Evolutionary conservation across 257 asterid species (phyloP), one percentile per base, ranked within the genome.

Genomic region (Paraleonurus japonicus): DNA sequence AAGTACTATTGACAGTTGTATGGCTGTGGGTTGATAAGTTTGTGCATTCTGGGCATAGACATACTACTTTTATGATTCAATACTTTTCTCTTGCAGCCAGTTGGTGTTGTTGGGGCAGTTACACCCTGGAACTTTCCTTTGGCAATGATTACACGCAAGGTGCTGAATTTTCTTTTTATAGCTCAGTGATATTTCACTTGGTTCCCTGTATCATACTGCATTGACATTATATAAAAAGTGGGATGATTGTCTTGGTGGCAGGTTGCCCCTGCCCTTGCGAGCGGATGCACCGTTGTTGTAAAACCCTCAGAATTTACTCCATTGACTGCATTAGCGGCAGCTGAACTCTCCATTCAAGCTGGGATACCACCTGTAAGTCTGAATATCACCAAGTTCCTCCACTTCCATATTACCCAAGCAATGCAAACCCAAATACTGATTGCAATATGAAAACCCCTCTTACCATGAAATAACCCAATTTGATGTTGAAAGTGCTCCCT

Each of bases 71-170:
- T 65, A 53, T 65, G 61, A 73, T 71, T 22, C 53, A 37, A 20
- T 7, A 32, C 61, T 43, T 51, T 70, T 80, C 69, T 82, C 61
- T 78, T 85, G 89, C 96, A 95, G 96, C 98, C 98, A 63, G 87
- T 95, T 48, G 98, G 98, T 72, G 99, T 95, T 81, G 97, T 95
- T 71, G 99, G 96, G 79, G 96, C 94, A 69, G 81, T 95, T 61
- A 87, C 98, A 3, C 98, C 99, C 57, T 95, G 99, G 99, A 95
- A 95, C 83, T 92, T 95, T 66, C 99, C 98, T 26, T 64, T 95
- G 88, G 99, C 99, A 66, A 92, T 95, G 99, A 90, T 95, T 68
- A 95, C 99, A 23, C 89, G 99, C 82, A 95, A 95, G 85, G 96
- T 90, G 55, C 68, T 65, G 61, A 63, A 30, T 55, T 69, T 67